A percentile compares a stretch with the other conserved stretches of the same genome.
Conservation (phyloP, 1,139 yeast genomes). For the Nakaseomyces sp. region DNA sequence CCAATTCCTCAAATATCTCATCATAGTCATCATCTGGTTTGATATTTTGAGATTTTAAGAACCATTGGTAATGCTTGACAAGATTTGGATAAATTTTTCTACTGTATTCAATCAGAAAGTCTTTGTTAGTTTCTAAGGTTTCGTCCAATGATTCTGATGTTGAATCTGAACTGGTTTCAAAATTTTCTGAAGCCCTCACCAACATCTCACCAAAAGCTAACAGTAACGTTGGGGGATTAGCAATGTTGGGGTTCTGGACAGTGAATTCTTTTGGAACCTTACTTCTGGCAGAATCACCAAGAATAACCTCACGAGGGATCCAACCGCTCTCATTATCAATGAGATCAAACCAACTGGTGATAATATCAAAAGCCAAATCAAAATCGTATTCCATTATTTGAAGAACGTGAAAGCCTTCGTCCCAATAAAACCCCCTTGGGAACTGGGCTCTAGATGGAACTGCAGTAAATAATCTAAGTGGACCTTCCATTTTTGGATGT, state of each 20-base stretch:
- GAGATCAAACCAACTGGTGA: constrained; percentile 78
- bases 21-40: constrained; percentile 53
- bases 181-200: constrained; percentile 36
- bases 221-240: constrained; percentile 93
- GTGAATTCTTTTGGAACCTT: constrained; percentile 82
- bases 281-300: constrained; percentile 85
- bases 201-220: constrained; percentile 65
- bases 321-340: constrained; percentile 92
- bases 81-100: constrained; percentile 65
- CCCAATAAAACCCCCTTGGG: constrained; percentile 98
- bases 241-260: constrained; percentile 81
- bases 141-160: constrained; percentile 22
- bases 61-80: constrained; percentile 75
- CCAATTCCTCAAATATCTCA: constrained; percentile 23
- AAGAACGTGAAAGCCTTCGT: constrained; percentile 89
- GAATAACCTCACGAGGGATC: constrained; percentile 92
- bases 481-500: constrained; percentile 52
- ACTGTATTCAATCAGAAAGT: constrained; percentile 54
- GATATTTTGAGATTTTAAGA: constrained; percentile 74
- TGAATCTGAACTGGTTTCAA: constrained; percentile 18
- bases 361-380: constrained; percentile 70
- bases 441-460: constrained; percentile 92
- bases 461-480: constrained; percentile 62
- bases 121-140: constrained; percentile 47
- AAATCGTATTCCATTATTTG: constrained; percentile 79